Conservation (phyloP, 345 rosid genomes). For the Iberis pinnata region DNA sequence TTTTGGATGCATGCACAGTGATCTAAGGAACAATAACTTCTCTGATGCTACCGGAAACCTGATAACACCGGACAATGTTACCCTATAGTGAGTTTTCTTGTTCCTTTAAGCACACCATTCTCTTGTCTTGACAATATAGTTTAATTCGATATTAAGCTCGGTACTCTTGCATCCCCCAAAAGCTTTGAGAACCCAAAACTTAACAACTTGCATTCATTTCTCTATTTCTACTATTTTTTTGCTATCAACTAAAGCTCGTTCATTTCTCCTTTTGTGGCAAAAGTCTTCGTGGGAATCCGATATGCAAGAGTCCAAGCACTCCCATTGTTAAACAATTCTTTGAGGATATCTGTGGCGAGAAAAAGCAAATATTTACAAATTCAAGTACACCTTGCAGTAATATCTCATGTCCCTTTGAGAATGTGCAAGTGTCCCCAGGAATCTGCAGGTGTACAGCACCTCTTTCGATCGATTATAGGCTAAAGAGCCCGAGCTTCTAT, state of each 20-base stretch:
- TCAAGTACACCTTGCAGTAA: constrained; percentile 21
- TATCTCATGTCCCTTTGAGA: constrained; percentile 44
- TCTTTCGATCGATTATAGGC: constrained; percentile 63
- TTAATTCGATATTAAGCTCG: too few species aligned
- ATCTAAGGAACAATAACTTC: constrained; percentile 68
- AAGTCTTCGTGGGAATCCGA: constrained; percentile 77
- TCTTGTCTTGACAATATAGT: too few species aligned
- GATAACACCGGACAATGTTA: constrained; percentile 56
- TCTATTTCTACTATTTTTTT: neutral
- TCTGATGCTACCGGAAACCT: constrained; percentile 50
- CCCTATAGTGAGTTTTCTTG: constrained; percentile 46
- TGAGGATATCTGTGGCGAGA: constrained; percentile 38
- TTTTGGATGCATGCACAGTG: constrained; percentile 44
- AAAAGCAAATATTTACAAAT: constrained; percentile 18
- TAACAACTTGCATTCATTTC: too few species aligned
- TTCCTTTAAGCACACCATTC: neutral
- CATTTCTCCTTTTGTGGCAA: constrained; percentile 1
- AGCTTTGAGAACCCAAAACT: too few species aligned
- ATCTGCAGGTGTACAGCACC: constrained; percentile 70
- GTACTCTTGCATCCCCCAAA: too few species aligned
- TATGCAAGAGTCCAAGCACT: constrained; percentile 46
- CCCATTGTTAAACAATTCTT: too few species aligned
- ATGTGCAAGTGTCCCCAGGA: constrained; percentile 45
- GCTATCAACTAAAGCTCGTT: constrained; percentile 4
- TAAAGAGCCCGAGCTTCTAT: constrained; percentile 86